Evolutionary conservation across 768 basidiomycete genomes (phyloP).

Genomic region (Suillus subaureus): DNA sequence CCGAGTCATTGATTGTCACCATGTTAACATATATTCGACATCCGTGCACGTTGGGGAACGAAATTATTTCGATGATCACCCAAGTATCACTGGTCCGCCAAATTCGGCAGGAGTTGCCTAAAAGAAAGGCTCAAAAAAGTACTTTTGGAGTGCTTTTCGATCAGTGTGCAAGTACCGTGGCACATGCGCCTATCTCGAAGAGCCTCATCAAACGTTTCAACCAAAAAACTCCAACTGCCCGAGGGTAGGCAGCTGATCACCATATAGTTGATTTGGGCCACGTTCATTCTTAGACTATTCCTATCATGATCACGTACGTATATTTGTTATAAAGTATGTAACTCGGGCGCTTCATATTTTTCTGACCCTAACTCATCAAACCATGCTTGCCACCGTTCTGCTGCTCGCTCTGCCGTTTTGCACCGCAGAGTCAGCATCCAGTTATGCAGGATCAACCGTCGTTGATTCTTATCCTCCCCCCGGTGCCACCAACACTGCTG

Average conservation of each 20-base stretch:
- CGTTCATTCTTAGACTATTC: neutral
- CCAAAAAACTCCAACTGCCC: no score
- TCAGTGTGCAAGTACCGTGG: no score
- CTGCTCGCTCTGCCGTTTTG: constrained; percentile 13
- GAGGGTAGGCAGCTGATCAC: no score
- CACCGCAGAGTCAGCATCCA: constrained; percentile 29
- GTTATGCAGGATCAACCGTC: constrained; percentile 45
- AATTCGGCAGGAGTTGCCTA: neutral
- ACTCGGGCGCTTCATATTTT: neutral
- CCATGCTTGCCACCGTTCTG: constrained; percentile 8
- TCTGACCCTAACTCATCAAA: neutral
- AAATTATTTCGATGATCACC: neutral
- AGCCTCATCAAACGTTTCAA: neutral
- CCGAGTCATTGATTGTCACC: neutral
- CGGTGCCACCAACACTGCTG: constrained; percentile 36
- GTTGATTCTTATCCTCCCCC: constrained; percentile 46
- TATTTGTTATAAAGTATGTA: neutral
- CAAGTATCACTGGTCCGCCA: neutral
- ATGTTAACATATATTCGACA: neutral
- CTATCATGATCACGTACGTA: neutral
- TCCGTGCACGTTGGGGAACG: neutral
- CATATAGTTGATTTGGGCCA: no score
- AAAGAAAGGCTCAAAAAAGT: neutral
- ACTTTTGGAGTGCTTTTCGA: no score
- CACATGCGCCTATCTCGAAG: neutral